Percentiles rank a stretch among this genome's conserved stretches.
phyloP scores from a whole-genome alignment of 1,284 basidiomycete genomes.

The Cutaneotrichosporon sp. region DNA sequence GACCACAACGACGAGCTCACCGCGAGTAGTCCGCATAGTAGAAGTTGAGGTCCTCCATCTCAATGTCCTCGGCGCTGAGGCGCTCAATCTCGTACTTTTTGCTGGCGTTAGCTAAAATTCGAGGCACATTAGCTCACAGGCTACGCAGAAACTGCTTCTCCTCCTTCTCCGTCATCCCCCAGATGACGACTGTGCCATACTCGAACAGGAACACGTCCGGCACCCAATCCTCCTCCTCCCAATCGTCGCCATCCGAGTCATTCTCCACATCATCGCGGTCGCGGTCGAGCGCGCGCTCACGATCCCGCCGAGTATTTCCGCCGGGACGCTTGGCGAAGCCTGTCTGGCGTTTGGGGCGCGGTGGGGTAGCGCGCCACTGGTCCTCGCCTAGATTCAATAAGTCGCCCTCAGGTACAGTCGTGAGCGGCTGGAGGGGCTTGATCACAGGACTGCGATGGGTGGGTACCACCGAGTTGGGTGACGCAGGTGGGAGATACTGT shows the following conservation, averaged over 20 bases:
- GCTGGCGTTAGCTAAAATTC: slow-evolving; percentile 54
- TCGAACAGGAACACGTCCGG: slow-evolving; percentile 89
- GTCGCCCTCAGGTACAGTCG: slow-evolving; percentile 44
- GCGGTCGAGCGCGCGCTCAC: slow-evolving; percentile 37
- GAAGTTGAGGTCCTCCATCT: slow-evolving; percentile 96
- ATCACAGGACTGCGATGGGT: slow-evolving; percentile 10
- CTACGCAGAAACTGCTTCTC: slow-evolving; percentile 85
- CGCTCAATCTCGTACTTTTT: slow-evolving; percentile 91
- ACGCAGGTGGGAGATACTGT: slow-evolving; percentile 49
- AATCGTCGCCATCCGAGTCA: slow-evolving; percentile 54
- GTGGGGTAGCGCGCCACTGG: neutral
- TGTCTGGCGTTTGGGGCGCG: slow-evolving; percentile 35
- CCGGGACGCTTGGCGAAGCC: slow-evolving; percentile 48
- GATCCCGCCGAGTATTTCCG: slow-evolving; percentile 55
- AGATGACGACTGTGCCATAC: slow-evolving; percentile 87
- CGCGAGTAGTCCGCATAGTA: slow-evolving; percentile 96
- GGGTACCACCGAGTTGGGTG: slow-evolving; percentile 14
- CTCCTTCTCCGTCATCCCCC: slow-evolving; percentile 93
- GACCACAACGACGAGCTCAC: slow-evolving; percentile 53
- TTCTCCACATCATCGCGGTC: slow-evolving; percentile 57
- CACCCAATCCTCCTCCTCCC: slow-evolving; percentile 61
- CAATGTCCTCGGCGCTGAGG: slow-evolving; percentile 75
- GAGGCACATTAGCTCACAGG: slow-evolving; percentile 61
- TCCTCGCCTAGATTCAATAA: slow-evolving; percentile 44
- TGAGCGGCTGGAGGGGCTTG: slow-evolving; percentile 11